These are phyloP conservation scores for Boletus pseudopeckii DNA, from an alignment of 768 basidiomycete species.

Conservation along the genomic window DNA sequence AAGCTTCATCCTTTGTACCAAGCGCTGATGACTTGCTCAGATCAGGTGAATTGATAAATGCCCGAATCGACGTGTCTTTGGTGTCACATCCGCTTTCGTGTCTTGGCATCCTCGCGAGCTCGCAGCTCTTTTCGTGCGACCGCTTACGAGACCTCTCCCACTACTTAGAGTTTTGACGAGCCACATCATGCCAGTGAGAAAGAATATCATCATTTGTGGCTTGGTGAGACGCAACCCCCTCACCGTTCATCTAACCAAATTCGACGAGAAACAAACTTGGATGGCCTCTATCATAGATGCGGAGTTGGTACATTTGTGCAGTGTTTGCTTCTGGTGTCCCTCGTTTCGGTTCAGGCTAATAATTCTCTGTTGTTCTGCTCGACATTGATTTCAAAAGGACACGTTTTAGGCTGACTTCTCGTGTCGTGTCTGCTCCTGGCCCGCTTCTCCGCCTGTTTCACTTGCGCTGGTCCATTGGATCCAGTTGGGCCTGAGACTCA, in stretches of 20 bases:
- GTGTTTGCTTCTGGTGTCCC: not conserved
- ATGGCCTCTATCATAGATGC: not conserved
- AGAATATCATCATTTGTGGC: conserved; percentile 1
- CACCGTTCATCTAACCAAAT: conserved; percentile 24
- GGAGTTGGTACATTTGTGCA: conserved; percentile 3
- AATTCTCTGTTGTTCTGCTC: not conserved
- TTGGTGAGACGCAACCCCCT: not conserved
- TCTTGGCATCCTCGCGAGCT: not conserved
- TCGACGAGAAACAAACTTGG: not conserved
- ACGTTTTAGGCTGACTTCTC: not conserved
- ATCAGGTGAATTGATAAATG: not conserved
- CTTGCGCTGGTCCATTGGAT: not conserved
- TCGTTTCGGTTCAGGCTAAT: not conserved
- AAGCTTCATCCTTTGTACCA: not conserved
- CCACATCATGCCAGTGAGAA: conserved; percentile 19
- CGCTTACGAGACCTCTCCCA: conserved; percentile 23
- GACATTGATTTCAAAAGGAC: not conserved
- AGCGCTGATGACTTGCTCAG: not conserved
- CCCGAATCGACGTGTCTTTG: not conserved
- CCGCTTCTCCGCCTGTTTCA: not conserved
- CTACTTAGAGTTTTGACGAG: conserved; percentile 14
- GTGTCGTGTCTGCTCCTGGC: not conserved
- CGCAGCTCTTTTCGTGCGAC: not conserved
- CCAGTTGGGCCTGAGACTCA: not conserved
- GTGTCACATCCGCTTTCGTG: not conserved